A percentile compares a stretch with the other conserved stretches of the same genome.
These are phyloP conservation scores for Elongisporangium anandrum DNA, from an alignment of 352 stramenopile species.

Conservation along the genomic window DNA sequence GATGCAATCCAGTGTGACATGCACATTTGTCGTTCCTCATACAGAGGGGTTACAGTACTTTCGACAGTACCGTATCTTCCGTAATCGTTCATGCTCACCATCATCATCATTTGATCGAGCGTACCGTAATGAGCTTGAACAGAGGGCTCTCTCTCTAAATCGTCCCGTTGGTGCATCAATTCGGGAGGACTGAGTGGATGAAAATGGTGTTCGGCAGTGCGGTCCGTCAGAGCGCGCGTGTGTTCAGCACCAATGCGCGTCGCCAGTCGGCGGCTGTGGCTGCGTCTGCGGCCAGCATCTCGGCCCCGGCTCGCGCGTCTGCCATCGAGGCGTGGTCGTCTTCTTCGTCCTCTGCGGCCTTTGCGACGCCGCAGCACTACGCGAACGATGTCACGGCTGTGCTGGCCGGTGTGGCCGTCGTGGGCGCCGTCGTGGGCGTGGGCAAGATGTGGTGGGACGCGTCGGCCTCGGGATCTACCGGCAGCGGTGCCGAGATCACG, in stretches of 20 bases:
- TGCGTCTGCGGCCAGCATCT: neutral
- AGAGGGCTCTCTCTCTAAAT: neutral
- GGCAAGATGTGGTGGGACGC: constrained; percentile 87
- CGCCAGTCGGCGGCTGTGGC: neutral
- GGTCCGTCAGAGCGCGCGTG: neutral
- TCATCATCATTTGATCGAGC: neutral
- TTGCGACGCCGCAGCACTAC: constrained; percentile 18
- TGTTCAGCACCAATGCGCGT: neutral
- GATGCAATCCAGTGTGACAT: neutral
- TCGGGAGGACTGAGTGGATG: neutral
- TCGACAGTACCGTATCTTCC: neutral
- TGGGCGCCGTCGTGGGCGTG: constrained; percentile 61
- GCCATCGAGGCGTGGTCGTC: constrained; percentile 5
- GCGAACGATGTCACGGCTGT: constrained; percentile 56
- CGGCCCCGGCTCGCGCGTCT: neutral
- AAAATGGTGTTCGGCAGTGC: neutral
- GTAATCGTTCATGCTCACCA: too few species aligned
- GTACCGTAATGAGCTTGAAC: neutral
- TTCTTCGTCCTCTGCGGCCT: neutral
- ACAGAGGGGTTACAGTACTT: neutral
- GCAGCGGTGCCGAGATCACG: constrained; percentile 31
- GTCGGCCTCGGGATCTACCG: constrained; percentile 27
- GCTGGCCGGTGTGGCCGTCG: constrained; percentile 61
- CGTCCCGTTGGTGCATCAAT: neutral
- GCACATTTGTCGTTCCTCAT: neutral